phyloP scores from a whole-genome alignment of 2,329 filamentous ascomycete genomes.

The Claviceps paspali region DNA sequence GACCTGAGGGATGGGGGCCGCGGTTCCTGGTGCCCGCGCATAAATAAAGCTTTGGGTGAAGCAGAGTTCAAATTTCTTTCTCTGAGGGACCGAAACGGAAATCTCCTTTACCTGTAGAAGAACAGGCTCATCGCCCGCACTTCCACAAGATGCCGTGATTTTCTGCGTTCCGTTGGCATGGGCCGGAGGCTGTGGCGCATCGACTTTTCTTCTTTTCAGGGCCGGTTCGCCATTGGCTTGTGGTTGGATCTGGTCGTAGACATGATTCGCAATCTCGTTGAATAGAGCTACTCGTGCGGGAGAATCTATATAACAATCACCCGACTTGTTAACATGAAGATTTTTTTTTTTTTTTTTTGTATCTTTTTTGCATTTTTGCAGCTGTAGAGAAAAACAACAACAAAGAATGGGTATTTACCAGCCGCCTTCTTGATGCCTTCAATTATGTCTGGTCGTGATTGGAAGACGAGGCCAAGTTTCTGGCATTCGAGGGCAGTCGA shows the following conservation, averaged over 20 bases:
- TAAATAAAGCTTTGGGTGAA: constrained; percentile 46
- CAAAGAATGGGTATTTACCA: constrained; percentile 22
- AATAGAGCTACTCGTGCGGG: constrained; percentile 35
- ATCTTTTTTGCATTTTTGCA: no score
- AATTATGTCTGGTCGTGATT: constrained; percentile 40
- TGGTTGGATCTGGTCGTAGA: constrained; percentile 26
- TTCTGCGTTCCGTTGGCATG: constrained; percentile 8
- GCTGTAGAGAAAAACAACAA: no score
- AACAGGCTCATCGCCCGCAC: constrained; percentile 33
- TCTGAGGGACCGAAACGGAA: constrained; percentile 49
- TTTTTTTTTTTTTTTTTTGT: neutral
- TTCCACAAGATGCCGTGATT: constrained; percentile 5
- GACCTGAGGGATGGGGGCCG: constrained; percentile 35
- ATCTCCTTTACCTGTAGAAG: constrained; percentile 50
- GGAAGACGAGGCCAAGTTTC: constrained; percentile 36
- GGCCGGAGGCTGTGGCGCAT: constrained; percentile 19
- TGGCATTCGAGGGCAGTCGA: constrained; percentile 32
- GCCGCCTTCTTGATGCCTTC: constrained; percentile 36
- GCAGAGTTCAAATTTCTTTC: constrained; percentile 53
- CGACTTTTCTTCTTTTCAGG: constrained; percentile 37
- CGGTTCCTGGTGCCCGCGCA: constrained; percentile 36
- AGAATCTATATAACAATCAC: constrained; percentile 26
- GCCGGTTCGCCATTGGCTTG: constrained; percentile 27
- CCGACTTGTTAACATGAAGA: no score
- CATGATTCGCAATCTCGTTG: constrained; percentile 38